Conservation (phyloP, 2,329 filamentous ascomycete genomes). For the Fusarium poae region DNA sequence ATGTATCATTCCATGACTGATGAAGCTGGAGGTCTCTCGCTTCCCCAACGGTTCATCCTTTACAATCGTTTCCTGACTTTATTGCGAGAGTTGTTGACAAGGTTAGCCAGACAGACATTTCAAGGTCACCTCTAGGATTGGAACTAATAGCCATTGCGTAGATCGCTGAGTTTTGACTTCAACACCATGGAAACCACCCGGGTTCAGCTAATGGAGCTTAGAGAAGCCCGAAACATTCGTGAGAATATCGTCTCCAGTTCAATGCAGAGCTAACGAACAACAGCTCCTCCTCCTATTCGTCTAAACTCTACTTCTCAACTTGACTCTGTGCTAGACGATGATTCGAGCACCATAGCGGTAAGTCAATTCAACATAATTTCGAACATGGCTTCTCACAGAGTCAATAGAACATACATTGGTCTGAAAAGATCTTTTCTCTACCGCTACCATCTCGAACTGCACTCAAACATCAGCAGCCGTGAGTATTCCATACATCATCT, state of each 20-base stretch:
- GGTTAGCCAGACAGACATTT: constrained; percentile 54
- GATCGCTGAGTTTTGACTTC: constrained; percentile 66
- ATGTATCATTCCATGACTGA: constrained; percentile 70
- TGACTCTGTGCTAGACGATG: constrained; percentile 51
- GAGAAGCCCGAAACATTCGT: constrained; percentile 68
- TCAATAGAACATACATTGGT: constrained; percentile 68
- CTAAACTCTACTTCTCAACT: constrained; percentile 53
- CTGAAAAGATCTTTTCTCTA: constrained; percentile 70
- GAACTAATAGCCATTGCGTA: constrained; percentile 47
- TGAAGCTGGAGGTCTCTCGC: constrained; percentile 63
- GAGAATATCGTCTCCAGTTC: constrained; percentile 42
- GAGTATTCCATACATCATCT: constrained; percentile 14
- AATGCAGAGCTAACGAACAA: constrained; percentile 22
- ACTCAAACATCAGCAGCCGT: constrained; percentile 58
- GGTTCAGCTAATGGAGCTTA: constrained; percentile 63
- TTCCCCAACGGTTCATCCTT: constrained; percentile 67
- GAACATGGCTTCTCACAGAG: constrained; percentile 16
- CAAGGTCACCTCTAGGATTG: background rate
- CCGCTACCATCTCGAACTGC: constrained; percentile 65
- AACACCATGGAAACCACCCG: constrained; percentile 65
- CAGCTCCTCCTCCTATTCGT: constrained; percentile 55
- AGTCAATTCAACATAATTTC: constrained; percentile 1
- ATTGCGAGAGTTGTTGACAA: constrained; percentile 64
- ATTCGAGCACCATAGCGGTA: constrained; percentile 39
- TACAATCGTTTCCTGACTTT: constrained; percentile 68